These are phyloP conservation scores for Withania somnifera DNA, from an alignment of 305 asterid species.

Conservation along the genomic window DNA sequence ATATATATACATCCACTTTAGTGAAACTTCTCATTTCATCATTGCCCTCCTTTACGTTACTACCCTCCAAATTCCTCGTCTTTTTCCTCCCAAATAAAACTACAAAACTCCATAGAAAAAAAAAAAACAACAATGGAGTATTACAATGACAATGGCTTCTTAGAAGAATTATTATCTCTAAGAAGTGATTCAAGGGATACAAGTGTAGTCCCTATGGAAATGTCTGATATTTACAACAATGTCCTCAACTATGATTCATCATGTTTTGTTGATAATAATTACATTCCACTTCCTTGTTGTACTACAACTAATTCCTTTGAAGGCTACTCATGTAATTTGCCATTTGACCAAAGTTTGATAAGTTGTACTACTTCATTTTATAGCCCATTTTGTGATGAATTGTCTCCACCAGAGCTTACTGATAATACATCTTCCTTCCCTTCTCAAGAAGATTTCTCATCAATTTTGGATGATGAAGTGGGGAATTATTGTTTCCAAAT, in stretches of 20 bases:
- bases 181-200: conserved; percentile 24
- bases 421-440: not conserved
- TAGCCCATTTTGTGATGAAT: conserved; percentile 23
- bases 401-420: conserved; percentile 15
- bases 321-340: conserved; percentile 2
- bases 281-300: conserved; percentile 1
- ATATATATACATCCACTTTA: not conserved
- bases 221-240: conserved; percentile 13
- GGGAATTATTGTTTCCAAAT: conserved; percentile 7
- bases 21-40: not conserved
- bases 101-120: not conserved
- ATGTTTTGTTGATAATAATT: not conserved
- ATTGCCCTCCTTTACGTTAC: not conserved
- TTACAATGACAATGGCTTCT: conserved; percentile 17
- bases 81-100: not conserved
- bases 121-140: conserved; percentile 19
- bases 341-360: conserved; percentile 12
- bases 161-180: conserved; percentile 38
- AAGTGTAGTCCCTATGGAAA: not conserved
- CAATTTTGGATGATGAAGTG: conserved; percentile 17
- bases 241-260: conserved; percentile 2
- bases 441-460: conserved; percentile 15
- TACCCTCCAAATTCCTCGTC: not conserved
- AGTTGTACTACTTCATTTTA: conserved; percentile 5
- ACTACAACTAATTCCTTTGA: conserved; percentile 6